These are phyloP conservation scores for Prunus mira DNA, from an alignment of 306 rosid genomes.

Conservation along the genomic window DNA sequence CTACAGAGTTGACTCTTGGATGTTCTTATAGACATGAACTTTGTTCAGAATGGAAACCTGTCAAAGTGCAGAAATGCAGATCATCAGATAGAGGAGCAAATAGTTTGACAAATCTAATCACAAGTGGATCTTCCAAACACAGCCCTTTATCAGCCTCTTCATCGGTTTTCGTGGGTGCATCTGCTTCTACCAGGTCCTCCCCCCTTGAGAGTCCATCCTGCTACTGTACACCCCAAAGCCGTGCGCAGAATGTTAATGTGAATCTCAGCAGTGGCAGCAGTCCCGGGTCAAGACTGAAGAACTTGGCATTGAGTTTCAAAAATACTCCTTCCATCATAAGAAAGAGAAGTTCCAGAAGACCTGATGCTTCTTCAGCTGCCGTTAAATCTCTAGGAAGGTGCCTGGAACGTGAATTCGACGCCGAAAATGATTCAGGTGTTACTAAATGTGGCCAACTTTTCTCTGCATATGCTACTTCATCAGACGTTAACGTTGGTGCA, in stretches of 20 bases:
- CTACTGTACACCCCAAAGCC: constrained; percentile 17
- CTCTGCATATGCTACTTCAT: not conserved
- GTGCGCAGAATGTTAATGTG: not conserved
- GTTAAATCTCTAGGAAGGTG: constrained; percentile 29
- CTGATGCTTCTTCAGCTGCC: constrained; percentile 5
- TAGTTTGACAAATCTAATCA: not conserved
- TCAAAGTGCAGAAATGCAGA: not conserved
- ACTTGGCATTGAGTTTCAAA: constrained; percentile 46
- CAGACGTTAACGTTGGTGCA: not conserved
- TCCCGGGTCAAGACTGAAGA: constrained; percentile 44
- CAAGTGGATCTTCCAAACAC: not conserved
- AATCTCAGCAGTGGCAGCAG: constrained; percentile 14
- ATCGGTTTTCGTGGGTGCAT: constrained; percentile 6
- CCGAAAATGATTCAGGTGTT: constrained; percentile 6
- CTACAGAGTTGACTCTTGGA: constrained; percentile 25
- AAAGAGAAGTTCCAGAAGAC: constrained; percentile 36
- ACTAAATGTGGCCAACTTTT: constrained; percentile 1
- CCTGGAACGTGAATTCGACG: constrained; percentile 29
- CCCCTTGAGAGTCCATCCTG: not conserved
- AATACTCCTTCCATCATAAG: constrained; percentile 58
- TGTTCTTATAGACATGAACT: constrained; percentile 10
- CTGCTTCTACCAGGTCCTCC: not conserved
- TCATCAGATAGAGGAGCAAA: constrained; percentile 1
- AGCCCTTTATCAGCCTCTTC: not conserved
- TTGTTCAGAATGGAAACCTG: not conserved